phyloP scores from a whole-genome alignment of 1,284 basidiomycete genomes.

The Microbotryum violaceum region DNA sequence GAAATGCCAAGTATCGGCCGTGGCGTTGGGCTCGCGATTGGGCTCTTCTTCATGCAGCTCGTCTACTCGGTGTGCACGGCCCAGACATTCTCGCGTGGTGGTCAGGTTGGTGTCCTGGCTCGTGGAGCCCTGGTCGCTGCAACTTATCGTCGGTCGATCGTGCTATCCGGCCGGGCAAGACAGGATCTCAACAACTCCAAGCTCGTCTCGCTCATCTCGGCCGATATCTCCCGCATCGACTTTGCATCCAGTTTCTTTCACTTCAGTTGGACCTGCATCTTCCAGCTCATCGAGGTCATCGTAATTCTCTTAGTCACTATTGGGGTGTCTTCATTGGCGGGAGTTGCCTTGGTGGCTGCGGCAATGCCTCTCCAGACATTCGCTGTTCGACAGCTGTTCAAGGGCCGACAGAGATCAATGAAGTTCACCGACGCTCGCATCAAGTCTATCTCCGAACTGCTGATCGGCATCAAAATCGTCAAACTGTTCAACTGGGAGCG shows the following conservation, averaged over 20 bases:
- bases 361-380: constrained; percentile 40
- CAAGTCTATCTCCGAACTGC: constrained; percentile 69
- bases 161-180: constrained; percentile 49
- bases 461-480: constrained; percentile 78
- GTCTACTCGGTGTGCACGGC: constrained; percentile 19
- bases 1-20: constrained; percentile 55
- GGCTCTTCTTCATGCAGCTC: constrained; percentile 58
- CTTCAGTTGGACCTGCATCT: constrained; percentile 41
- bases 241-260: constrained; percentile 57
- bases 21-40: constrained; percentile 67
- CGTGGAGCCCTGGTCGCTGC: constrained; percentile 80
- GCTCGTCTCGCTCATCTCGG: constrained; percentile 84
- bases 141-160: constrained; percentile 64
- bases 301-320: constrained; percentile 59
- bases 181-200: constrained; percentile 71
- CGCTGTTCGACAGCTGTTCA: constrained; percentile 19
- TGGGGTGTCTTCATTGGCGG: constrained; percentile 67
- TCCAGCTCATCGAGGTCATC: constrained; percentile 50
- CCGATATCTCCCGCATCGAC: constrained; percentile 74
- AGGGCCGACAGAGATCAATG: constrained; percentile 49
- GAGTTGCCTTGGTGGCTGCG: constrained; percentile 68
- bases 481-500: constrained; percentile 62
- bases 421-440: constrained; percentile 76
- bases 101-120: constrained; percentile 71
- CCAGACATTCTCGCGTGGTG: constrained; percentile 23